Evolutionary conservation across 768 basidiomycete species (phyloP).

Genomic region (Mycena maculata): DNA sequence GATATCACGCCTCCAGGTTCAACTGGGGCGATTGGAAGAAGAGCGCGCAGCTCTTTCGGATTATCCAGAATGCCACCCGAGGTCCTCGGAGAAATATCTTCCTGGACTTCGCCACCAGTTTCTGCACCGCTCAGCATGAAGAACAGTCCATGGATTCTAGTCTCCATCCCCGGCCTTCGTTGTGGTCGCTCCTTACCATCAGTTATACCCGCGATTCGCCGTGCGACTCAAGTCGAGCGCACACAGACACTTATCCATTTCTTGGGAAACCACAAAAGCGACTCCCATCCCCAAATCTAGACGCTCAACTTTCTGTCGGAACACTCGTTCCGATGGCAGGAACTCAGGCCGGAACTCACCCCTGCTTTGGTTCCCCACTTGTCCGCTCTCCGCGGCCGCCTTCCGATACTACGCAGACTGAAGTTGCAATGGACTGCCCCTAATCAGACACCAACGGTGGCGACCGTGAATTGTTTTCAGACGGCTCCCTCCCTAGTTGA

Average conservation of each 20-base stretch:
- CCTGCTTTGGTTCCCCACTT: background rate
- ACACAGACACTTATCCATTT: too few relatives aligned
- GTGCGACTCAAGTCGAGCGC: too few relatives aligned
- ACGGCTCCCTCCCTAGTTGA: too few relatives aligned
- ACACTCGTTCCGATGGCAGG: too few relatives aligned
- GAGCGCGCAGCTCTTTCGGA: background rate
- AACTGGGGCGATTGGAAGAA: background rate
- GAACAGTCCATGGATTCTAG: background rate
- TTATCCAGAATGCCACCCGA: background rate
- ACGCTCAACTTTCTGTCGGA: background rate
- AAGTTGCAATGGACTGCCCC: conserved; percentile 1
- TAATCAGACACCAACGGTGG: too few relatives aligned
- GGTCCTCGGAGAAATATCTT: background rate
- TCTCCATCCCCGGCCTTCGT: background rate
- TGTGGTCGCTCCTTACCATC: background rate
- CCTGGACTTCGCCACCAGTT: too few relatives aligned
- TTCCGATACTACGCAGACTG: background rate
- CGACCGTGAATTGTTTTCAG: too few relatives aligned
- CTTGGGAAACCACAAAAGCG: background rate
- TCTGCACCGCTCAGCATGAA: background rate
- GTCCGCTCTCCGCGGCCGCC: background rate
- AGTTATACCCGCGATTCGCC: background rate
- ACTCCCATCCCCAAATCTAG: background rate
- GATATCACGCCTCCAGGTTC: background rate
- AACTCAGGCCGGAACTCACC: background rate